Base-by-base conservation (phyloP, 352 stramenopile species). In the Phytophthora multivora region DNA sequence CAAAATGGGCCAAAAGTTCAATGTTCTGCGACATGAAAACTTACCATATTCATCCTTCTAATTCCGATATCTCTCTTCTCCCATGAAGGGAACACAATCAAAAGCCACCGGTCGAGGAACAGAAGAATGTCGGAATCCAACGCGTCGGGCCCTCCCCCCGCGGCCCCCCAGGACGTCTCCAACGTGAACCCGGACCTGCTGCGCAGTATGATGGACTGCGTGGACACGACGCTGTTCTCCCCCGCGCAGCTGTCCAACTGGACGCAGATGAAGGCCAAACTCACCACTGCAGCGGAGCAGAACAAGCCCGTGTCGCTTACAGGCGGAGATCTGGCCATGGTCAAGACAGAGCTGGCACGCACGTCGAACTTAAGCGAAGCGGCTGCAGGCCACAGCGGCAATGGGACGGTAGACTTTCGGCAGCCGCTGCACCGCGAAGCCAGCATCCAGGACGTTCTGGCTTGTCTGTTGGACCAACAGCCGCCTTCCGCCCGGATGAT, bases 181-280 rank as follows among this genome's bases (percentile, higher is more conserved):
- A 70, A 75, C 53, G 76, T 84, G n/a, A 95, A 93, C 64, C 70
- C 86, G 7, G 74, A 87, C 45, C 68, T 95, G 35, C 70, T 95
- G 1, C 69, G 89, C 31, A 87, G 82, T 51, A 95, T 95, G 86
- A 95, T 95, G 86, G 78, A 90, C 57, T 95, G 86, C 64, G 83
- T 95, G 11, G 86, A 95, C 68, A 91, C 82, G 62, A 80, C 83
- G 46, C 75, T 90, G 18, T 93, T 95, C 61, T 91, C 83, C 23
- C 28, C 75, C 38, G 72, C 89, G 45, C 84, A 91, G 45, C 66
- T 92, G 38, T 59, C 75, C 51, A 93, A 89, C 63, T 93, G 85
- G 86, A 78, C 86, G 55, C 81, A 88, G 16, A 92, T 92, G 78
- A 88, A 92, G 69, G 46, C 74, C 42, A 77, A 73, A 18, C 81